Conservation (phyloP, 2,329 filamentous ascomycete species). For the Seiridium unicorne region DNA sequence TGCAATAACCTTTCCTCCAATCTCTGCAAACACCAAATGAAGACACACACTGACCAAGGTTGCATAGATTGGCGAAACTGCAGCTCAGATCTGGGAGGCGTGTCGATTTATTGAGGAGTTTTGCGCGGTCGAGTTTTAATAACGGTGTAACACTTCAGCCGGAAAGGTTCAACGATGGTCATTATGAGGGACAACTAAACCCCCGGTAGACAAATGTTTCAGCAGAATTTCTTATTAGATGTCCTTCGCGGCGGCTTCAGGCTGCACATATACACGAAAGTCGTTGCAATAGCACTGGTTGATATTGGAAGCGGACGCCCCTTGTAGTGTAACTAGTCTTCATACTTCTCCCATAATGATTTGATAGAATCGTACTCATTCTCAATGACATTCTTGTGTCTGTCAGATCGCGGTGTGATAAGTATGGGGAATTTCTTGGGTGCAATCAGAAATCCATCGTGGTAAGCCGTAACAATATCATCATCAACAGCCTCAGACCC, state of each 20-base stretch:
- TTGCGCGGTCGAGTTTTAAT: too few species aligned
- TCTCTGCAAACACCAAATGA: neutral
- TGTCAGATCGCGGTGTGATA: conserved; percentile 1
- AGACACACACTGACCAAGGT: neutral
- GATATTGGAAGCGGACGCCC: neutral
- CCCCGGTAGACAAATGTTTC: neutral
- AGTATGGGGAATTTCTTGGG: conserved; percentile 4
- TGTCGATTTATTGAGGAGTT: conserved; percentile 4
- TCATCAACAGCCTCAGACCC: neutral
- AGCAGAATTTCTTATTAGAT: neutral
- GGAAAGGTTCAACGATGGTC: neutral
- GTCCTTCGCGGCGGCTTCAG: neutral
- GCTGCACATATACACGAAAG: neutral
- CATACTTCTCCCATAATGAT: conserved; percentile 4
- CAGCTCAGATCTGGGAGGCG: conserved; percentile 5
- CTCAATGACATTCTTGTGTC: neutral
- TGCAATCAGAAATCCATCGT: conserved; percentile 6
- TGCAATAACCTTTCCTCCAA: neutral
- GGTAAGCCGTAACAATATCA: conserved; percentile 4
- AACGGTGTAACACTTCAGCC: too few species aligned
- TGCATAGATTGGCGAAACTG: conserved; percentile 4
- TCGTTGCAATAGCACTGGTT: neutral
- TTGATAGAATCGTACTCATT: conserved; percentile 2
- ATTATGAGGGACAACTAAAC: neutral
- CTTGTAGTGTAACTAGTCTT: neutral